Base-by-base conservation (phyloP, 495 filamentous ascomycete species). In the Tirmania nivea region DNA sequence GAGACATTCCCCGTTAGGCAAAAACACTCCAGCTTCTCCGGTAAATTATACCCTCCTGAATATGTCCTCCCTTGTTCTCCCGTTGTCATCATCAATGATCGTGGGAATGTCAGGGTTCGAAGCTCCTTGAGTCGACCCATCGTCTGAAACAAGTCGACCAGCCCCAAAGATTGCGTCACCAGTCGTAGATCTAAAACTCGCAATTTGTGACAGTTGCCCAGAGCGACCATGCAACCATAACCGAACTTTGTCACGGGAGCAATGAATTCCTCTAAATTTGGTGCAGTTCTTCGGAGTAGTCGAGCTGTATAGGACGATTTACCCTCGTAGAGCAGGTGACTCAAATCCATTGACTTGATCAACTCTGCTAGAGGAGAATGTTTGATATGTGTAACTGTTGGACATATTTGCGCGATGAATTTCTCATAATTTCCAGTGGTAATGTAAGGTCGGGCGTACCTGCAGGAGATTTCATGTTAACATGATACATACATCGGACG, bases 181-280 rank as follows among this genome's bases (percentile, higher is more conserved):
- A 81, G 71, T 12, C 70, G 72, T 35, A 86, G 68, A 57, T 86
- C 75, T 25, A 86, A 69, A 42, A 66, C 42, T 5, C 63, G 63
- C 9, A 84, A 69, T 9, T 72, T 65, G 10, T 59, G 58, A 64
- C 79, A 83, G 69, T 82, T 80, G 11, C 73, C 69, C 14, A 86
- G 63, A 11, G 77, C 69, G 10, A 79, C 75, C 54, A 83, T 73
- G 57, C 75, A 77, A 56, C 80, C 81, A 47, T 78, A 65, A 9
- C 72, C 70, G 59, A 86, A 86, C 10, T 72, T 73, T 2, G 77
- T 70, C 48, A 76, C 77, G 0, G 82, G 82, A 12, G 82, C 82
- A 35, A 76, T 65, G 59, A 86, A 82, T 34, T 68, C 67, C 49
- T 77, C 72, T 9, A 86, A 64, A 17, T 68, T 71, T 19, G 60